These are phyloP conservation scores for Pisolithus thermaeus DNA, from an alignment of 1,284 basidiomycete species.

Conservation along the genomic window DNA sequence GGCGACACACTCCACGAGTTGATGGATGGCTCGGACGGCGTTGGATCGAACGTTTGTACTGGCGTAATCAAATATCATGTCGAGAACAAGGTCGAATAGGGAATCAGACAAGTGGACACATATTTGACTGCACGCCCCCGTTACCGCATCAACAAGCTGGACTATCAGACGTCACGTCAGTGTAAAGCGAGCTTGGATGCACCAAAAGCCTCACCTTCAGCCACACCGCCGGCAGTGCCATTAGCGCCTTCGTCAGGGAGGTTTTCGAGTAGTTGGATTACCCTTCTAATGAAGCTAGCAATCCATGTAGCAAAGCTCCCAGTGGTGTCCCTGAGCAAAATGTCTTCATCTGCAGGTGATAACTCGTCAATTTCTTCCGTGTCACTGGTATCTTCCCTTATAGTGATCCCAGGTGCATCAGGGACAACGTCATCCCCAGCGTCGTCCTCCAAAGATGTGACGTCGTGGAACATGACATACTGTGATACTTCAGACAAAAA, in stretches of 20 bases:
- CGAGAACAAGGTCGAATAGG: constrained; percentile 83
- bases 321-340: constrained; percentile 7
- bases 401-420: constrained; percentile 45
- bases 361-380: background rate
- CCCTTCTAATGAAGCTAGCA: constrained; percentile 78
- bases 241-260: constrained; percentile 90
- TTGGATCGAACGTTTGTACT: constrained; percentile 86
- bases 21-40: constrained; percentile 85
- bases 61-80: constrained; percentile 82
- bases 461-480: constrained; percentile 47
- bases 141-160: constrained; percentile 65
- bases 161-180: constrained; percentile 31
- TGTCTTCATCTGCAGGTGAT: constrained; percentile 1
- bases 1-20: constrained; percentile 84
- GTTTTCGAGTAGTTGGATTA: constrained; percentile 87
- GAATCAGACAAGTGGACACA: constrained; percentile 85
- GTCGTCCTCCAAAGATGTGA: constrained; percentile 51
- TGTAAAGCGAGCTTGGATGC: background rate
- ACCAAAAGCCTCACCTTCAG: constrained; percentile 40
- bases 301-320: constrained; percentile 69
- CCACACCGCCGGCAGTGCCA: constrained; percentile 80
- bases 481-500: constrained; percentile 55
- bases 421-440: constrained; percentile 41
- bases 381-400: background rate
- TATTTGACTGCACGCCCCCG: constrained; percentile 56